Base-by-base conservation (phyloP, 2,329 filamentous ascomycete species). In the Fusarium cicatricum region DNA sequence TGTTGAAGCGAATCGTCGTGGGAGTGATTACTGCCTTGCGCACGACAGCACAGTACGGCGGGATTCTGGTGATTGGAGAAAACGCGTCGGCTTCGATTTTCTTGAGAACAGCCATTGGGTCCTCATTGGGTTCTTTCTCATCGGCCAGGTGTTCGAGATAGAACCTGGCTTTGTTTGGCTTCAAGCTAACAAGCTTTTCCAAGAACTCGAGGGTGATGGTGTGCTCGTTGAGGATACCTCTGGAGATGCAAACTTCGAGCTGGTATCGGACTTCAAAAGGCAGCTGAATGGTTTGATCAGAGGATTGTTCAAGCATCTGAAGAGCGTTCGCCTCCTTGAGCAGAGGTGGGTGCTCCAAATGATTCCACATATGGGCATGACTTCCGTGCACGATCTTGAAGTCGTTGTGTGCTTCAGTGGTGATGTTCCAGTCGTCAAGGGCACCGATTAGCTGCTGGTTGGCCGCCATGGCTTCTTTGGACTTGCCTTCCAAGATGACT, bases 221-320 rank as follows among this genome's bases (percentile, higher is more conserved):
- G 70, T 91, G 85, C 71, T 97, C 94, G 47, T 88, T 89, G 11
- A 99, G 76, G 19, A 86, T 80, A 1, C 88, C 87, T 23, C 89
- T 85, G 0, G 93, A 96, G n/a, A 98, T 82, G 70, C 94, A 98
- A 0, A 92, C 93, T 72, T 99, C 94, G 0, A 99, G 83, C 71
- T 97, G 92, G 70, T 98, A 99, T 14, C 91, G 85, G 2, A 97
- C 85, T 1, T 86, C 77, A 58, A 92, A 97, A 0, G 85, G 77
- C 4, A 94, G 78, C 26, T 72, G 66, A 11, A 72, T 46, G n/a
- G 57, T 44, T 5, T 49, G 43, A 7, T 53, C 37, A 1, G 51
- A 48, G 11, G 56, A 58, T 11, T 63, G 55, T 11, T 62, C 62
- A 5, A 76, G 59, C 4, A 73, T 65, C 21, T 71, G 66, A 4